Base-by-base conservation (phyloP, 164 flowering plant species). In the Chimonanthus salicifolius region DNA sequence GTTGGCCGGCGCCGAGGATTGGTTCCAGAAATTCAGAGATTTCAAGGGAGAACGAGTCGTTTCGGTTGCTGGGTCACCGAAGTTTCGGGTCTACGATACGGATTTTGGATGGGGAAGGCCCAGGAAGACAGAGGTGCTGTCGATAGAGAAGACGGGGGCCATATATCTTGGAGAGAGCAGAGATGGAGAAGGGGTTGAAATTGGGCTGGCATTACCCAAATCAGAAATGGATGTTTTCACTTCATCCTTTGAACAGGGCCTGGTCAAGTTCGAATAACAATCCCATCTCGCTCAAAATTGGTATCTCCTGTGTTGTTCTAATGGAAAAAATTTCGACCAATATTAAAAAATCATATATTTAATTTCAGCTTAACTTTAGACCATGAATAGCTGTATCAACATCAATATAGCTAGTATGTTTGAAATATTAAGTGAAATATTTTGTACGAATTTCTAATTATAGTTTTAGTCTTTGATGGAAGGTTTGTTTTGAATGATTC, bases 111-210 rank as follows among this genome's bases (percentile, higher is more conserved):
- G 76, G 76, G 76, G 62, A 7, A 49, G 13, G 67, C 60, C 76
- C 4, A 70, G 46, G 73, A 80, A 78, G 80, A 76, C 62, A 3
- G 88, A 85, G 71, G 16, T 77, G 8, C 68, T 73, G 20, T 80
- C 85, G 0, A 76, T 79, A 2, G 85, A 77, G 15, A 8, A 11
- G 8, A 76, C 76, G 0, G 82, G 79, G 2, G 69, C 86, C 0
- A 72, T 84, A 3, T 75, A 75, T 4, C 68, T 88, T 58, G 15
- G 82, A 7, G 82, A 85, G 58, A 48, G 81, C 62, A 62, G 81
- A 54, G 74, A 82, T 49, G 83, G 54, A 44, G 73, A 71, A 21
- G 83, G 82, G 0, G 88, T 86, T 45, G 87, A 84, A 76, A 18
- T 82, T 64, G 82, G 80, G 0, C 13, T 82, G 72, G 77, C 67